A percentile compares a stretch with the other conserved stretches of the same genome.
phyloP scores from a whole-genome alignment of 164 flowering plant genomes.

The Santalum album region DNA sequence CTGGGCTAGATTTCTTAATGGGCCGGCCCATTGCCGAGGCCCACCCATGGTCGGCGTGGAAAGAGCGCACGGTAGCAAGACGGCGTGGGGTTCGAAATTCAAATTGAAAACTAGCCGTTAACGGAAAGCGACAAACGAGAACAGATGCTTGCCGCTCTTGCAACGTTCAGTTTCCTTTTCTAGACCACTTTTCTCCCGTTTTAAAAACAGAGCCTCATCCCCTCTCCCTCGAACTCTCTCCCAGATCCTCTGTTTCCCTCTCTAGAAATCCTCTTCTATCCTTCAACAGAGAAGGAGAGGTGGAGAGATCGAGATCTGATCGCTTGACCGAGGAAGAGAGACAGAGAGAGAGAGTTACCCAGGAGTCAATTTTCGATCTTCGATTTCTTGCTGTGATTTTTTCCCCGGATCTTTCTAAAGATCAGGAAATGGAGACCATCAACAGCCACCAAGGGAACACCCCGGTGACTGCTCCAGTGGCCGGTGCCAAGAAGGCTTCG shows the following conservation, averaged over 20 bases:
- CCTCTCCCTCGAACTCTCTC: not conserved
- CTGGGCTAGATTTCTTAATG: no score
- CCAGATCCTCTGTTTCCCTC: not conserved
- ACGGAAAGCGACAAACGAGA: not conserved
- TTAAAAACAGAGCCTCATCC: not conserved
- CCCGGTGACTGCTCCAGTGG: constrained; percentile 22
- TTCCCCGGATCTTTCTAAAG: not conserved
- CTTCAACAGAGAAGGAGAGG: not conserved
- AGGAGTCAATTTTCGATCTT: not conserved
- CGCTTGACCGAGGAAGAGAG: no score
- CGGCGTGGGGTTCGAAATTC: not conserved
- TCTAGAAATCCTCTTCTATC: not conserved
- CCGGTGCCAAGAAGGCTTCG: constrained; percentile 27
- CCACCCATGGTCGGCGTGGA: no score
- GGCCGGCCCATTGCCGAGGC: no score
- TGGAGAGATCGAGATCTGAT: not conserved
- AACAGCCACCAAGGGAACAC: constrained; percentile 25
- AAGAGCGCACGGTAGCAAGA: not conserved
- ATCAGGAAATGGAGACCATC: not conserved
- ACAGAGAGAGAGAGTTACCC: no score
- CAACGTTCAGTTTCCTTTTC: not conserved
- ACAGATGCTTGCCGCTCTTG: not conserved
- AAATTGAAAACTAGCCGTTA: not conserved
- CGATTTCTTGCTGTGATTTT: not conserved
- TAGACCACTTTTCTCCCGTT: not conserved